phyloP scores from a whole-genome alignment of 805 yeast genomes.

The Candida maesae region DNA sequence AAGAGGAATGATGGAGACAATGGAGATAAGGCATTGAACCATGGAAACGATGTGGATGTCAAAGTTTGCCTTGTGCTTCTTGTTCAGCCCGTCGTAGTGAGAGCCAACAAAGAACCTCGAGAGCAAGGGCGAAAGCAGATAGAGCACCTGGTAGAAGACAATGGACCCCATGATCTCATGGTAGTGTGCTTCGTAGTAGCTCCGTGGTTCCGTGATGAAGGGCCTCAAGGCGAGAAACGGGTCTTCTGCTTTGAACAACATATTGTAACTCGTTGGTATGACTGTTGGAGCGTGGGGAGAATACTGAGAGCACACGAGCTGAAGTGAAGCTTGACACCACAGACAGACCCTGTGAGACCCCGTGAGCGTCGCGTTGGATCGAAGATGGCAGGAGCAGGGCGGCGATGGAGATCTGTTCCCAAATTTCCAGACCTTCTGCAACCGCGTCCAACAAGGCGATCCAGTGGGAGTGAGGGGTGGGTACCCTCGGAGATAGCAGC shows the following conservation, averaged over 20 bases:
- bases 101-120: constrained; percentile 48
- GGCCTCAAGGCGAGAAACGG: constrained; percentile 25
- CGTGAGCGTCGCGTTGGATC: too few species aligned
- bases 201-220: constrained; percentile 36
- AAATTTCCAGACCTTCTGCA: too few species aligned
- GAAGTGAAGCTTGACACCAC: too few species aligned
- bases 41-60: constrained; percentile 89
- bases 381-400: too few species aligned
- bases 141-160: constrained; percentile 54
- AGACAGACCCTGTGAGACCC: too few species aligned
- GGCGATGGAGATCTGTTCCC: too few species aligned
- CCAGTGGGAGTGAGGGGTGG: too few species aligned
- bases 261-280: background rate
- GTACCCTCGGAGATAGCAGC: too few species aligned
- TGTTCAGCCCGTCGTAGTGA: constrained; percentile 45
- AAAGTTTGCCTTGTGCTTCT: constrained; percentile 60
- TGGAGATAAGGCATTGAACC: constrained; percentile 72
- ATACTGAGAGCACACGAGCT: too few species aligned
- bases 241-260: constrained; percentile 17
- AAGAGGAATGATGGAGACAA: constrained; percentile 58
- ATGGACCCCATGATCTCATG: constrained; percentile 71
- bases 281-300: too few species aligned
- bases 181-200: constrained; percentile 49
- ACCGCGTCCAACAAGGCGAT: too few species aligned
- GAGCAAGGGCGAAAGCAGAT: constrained; percentile 48